phyloP scores from a whole-genome alignment of 2,329 filamentous ascomycete genomes.

The Paraphaeosphaeria sporulosa region DNA sequence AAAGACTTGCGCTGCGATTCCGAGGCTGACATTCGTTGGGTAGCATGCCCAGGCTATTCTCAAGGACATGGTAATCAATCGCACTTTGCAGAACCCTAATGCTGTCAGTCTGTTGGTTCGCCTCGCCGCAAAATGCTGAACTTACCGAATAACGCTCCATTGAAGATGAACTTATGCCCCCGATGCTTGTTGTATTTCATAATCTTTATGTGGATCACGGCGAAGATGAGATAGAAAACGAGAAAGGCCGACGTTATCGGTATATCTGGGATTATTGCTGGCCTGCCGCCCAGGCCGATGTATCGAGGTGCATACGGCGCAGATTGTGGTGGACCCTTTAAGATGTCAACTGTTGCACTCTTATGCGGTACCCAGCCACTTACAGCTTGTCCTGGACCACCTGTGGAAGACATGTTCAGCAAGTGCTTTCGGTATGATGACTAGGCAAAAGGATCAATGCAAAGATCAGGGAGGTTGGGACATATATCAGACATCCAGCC shows the following conservation, averaged over 20 bases:
- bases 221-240: conserved; percentile 50
- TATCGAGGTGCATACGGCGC: conserved; percentile 42
- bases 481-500: conserved; percentile 32
- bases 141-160: conserved; percentile 51
- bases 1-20: conserved; percentile 71
- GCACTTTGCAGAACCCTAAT: conserved; percentile 54
- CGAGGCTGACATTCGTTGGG: conserved; percentile 55
- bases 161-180: conserved; percentile 55
- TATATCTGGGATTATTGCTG: conserved; percentile 48
- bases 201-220: conserved; percentile 51
- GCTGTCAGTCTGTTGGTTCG: conserved; percentile 4
- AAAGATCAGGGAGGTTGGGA: conserved; percentile 12
- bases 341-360: conserved; percentile 15
- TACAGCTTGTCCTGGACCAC: conserved; percentile 20
- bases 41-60: conserved; percentile 48
- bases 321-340: conserved; percentile 19
- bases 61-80: conserved; percentile 53
- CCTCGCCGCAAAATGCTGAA: background rate
- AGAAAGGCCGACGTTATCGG: conserved; percentile 52
- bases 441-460: conserved; percentile 15
- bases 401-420: conserved; percentile 23
- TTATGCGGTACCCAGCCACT: conserved; percentile 3
- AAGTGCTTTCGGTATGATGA: background rate
- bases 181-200: conserved; percentile 49
- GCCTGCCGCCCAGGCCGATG: conserved; percentile 38